Base-by-base conservation (phyloP, 805 yeast species). In the baker's yeast (Saccharomyces cerevisiae) region DNA sequence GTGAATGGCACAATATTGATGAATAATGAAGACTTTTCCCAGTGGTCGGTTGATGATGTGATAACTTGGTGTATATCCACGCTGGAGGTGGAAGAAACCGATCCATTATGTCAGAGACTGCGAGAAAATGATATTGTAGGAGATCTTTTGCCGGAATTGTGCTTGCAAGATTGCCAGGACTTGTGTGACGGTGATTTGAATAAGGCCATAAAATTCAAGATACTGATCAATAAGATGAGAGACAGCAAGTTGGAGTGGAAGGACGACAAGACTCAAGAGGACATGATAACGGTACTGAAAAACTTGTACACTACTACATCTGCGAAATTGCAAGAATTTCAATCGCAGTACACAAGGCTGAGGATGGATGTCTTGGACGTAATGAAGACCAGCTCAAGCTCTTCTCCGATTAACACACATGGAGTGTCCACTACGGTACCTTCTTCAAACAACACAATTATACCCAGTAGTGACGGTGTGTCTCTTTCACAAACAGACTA, bases 131-230 rank as follows among this genome's bases (percentile, higher is more conserved):
- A 53, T 32, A 68, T 67, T 28, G 61, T 55, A 49, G 96, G 96
- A 1, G 80, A 85, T 30, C 76, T 87, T 3, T 71, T 92, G 51
- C 82, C 88, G 1, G 83, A 81, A 57, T 73, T 91, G 50, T 81
- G 82, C 31, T 80, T 87, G 11, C 81, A 79, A 8, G 94, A 89
- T 64, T 78, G 91, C 47, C 74, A 76, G 56, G 96, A 90, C 52
- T 71, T 92, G 63, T 95, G 91, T 2, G 76, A 87, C 1, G 53
- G 57, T 5, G 72, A 75, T 32, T 65, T 86, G 31, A 77, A 78
- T 30, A 77, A 79, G 21, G 75, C 96, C 28, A 73, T 91, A 3
- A 66, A 69, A 43, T 71, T 90, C 46, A 82, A 88, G 65, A 75
- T 78, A 51, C 78, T 81, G 29, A 78, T 89, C 43, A 78, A 81